Conservation (phyloP, 495 filamentous ascomycete species). For the Aspergillus incahuasiensis region DNA sequence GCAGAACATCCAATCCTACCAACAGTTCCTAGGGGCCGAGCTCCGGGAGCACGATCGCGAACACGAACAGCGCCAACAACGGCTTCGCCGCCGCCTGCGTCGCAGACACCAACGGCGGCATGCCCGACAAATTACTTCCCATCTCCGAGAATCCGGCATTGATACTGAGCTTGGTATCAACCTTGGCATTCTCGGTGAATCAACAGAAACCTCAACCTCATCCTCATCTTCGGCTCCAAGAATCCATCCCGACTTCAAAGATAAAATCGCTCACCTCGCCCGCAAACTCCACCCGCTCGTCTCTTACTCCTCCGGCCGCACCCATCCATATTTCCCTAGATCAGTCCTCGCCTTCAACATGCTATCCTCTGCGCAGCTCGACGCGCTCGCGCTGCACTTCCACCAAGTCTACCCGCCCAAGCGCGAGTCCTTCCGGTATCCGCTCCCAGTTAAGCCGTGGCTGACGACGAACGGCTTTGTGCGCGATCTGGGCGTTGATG, state of each 20-base stretch:
- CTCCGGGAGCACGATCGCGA: neutral
- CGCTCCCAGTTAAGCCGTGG: conserved; percentile 46
- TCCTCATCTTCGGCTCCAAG: neutral
- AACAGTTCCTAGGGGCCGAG: neutral
- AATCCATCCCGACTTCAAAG: conserved; percentile 17
- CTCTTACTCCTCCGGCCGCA: conserved; percentile 46
- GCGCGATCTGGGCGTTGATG: conserved; percentile 24
- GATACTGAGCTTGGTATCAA: neutral
- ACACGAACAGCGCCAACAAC: neutral
- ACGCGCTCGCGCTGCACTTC: conserved; percentile 68
- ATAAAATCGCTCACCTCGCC: conserved; percentile 29
- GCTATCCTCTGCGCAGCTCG: conserved; percentile 64
- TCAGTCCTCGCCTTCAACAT: conserved; percentile 58
- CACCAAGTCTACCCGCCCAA: conserved; percentile 60
- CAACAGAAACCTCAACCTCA: no score
- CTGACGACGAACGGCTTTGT: conserved; percentile 19
- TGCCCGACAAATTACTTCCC: neutral
- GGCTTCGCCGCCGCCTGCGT: neutral
- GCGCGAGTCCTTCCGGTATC: conserved; percentile 55
- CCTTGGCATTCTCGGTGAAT: neutral
- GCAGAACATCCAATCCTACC: neutral
- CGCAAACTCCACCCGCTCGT: conserved; percentile 36
- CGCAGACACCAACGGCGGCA: neutral
- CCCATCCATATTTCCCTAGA: conserved; percentile 62
- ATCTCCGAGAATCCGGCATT: neutral